phyloP scores from a whole-genome alignment of 371 early-diverging fungal genomes.

The Rhizopus arrhizus region DNA sequence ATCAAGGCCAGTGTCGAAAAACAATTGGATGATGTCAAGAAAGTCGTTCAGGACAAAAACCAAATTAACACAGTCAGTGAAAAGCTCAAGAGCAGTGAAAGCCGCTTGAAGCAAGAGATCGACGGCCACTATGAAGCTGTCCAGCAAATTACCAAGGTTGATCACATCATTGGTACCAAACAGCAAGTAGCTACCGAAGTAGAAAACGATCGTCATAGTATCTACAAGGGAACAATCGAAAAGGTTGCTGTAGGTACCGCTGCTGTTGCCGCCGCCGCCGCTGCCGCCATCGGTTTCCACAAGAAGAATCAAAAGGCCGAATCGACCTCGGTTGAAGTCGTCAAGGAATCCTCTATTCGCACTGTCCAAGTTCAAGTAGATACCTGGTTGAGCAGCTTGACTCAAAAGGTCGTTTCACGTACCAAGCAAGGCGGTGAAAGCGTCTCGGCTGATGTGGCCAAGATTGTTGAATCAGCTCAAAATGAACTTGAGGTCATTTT shows the following conservation, averaged over 20 bases:
- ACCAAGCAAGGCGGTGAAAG: conserved; percentile 31
- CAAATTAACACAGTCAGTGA: conserved; percentile 26
- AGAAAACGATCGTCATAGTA: conserved; percentile 15
- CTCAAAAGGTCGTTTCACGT: conserved; percentile 26
- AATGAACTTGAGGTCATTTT: conserved; percentile 27
- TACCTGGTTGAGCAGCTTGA: conserved; percentile 21
- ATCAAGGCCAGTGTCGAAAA: conserved; percentile 27
- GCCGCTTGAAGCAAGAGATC: conserved; percentile 22
- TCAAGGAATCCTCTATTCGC: conserved; percentile 21
- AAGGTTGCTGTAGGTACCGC: conserved; percentile 28
- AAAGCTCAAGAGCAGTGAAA: conserved; percentile 19
- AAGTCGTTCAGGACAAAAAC: conserved; percentile 22
- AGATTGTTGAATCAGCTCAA: conserved; percentile 33
- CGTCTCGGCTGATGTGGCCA: conserved; percentile 21
- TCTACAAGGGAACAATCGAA: conserved; percentile 28
- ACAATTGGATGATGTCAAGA: conserved; percentile 32
- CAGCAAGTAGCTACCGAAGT: conserved; percentile 3
- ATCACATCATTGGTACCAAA: conserved; percentile 21
- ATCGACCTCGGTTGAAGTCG: conserved; percentile 22
- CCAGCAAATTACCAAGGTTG: conserved; percentile 22
- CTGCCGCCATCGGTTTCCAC: conserved; percentile 22
- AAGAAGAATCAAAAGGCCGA: conserved; percentile 28
- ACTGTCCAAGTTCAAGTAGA: conserved; percentile 25
- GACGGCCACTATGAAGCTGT: conserved; percentile 24
- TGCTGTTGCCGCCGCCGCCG: conserved; percentile 34